Evolutionary conservation across 2,329 filamentous ascomycete species (phyloP), one percentile per base, ranked within the genome.

Genomic region (Sporothrix mexicana): DNA sequence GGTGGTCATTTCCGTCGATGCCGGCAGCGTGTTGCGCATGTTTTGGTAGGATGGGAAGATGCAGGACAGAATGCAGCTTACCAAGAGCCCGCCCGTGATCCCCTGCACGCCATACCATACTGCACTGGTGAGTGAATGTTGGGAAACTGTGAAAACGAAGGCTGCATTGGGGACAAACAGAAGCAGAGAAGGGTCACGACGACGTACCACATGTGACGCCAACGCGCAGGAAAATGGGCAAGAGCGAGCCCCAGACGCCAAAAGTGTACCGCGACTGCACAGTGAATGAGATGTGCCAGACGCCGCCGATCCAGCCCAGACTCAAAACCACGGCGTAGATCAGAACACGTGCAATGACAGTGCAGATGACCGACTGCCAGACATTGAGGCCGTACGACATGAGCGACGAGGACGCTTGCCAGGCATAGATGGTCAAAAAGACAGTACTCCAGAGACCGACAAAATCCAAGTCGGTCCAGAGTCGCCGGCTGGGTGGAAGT

Each of bases 281-380:
- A 0, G 83, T 80, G 61, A 83, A 85, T 3, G 81, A 81, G 53
- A 84, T 81, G 73, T 84, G 82, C 57, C 57, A 61, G 57, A 61
- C 57, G 30, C 57, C 57, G 15, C 57, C 57, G 57, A 61, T 61
- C 77, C 81, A 83, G 59, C 81, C 82, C 51, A 80, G 81, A 62
- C 78, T 72, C 61, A 81, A 78, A 10, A 80, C 78, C 25, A 83
- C 78, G 43, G 77, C 53, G 12, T 79, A 78, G 66, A 69, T 83
- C 71, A 82, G 77, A 61, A 80, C 72, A 73, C 84, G 83, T 15
- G 81, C 83, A 43, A 84, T 76, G 74, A 84, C 51, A 12, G 70
- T 68, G 30, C 64, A 71, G 59, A 73, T 55, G 15, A 73, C 68
- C 15, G 70, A 67, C 47, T 73, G 69, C 70, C 72, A 72, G 25